Conservation (phyloP, 495 filamentous ascomycete genomes). For the Penicillium steckii region DNA sequence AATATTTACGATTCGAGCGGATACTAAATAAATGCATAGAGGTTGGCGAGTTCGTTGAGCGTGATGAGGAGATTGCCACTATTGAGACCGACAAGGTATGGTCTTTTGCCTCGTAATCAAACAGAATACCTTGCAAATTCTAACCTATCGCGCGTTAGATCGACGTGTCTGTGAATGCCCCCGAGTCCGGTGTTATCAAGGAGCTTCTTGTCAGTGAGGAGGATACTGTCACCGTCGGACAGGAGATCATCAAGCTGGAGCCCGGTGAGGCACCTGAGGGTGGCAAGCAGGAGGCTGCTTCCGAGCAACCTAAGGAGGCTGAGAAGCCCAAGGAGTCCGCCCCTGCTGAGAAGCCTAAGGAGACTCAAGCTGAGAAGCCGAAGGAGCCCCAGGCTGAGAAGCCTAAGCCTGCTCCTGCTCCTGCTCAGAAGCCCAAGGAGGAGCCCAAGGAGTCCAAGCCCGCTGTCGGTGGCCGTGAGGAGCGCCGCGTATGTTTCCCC, state of each 20-base stretch:
- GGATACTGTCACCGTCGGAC: conserved; percentile 92
- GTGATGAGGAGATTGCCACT: conserved; percentile 96
- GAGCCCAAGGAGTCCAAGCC: conserved; percentile 23
- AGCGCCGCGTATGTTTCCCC: conserved; percentile 82
- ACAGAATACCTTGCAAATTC: not conserved
- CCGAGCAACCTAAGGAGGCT: conserved; percentile 38
- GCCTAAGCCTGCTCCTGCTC: conserved; percentile 24
- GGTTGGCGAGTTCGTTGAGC: conserved; percentile 90
- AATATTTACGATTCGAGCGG: not conserved
- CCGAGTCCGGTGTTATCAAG: conserved; percentile 85
- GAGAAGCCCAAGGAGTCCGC: conserved; percentile 38
- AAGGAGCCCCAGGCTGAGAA: conserved; percentile 44
- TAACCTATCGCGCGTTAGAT: conserved; percentile 55
- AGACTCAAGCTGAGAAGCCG: conserved; percentile 40
- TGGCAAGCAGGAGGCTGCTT: conserved; percentile 47
- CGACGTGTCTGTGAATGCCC: conserved; percentile 93
- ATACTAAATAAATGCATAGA: conserved; percentile 39
- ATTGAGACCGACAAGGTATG: conserved; percentile 99
- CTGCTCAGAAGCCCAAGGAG: conserved; percentile 45
- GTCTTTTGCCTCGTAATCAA: not conserved
- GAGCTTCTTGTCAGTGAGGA: conserved; percentile 92
- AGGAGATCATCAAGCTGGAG: conserved; percentile 84
- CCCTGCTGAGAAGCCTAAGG: conserved; percentile 42
- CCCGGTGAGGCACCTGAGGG: conserved; percentile 65
- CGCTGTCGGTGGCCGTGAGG: conserved; percentile 73